Evolutionary conservation across 805 yeast species (phyloP).

Genomic region (Suhomyces xylopsoci): DNA sequence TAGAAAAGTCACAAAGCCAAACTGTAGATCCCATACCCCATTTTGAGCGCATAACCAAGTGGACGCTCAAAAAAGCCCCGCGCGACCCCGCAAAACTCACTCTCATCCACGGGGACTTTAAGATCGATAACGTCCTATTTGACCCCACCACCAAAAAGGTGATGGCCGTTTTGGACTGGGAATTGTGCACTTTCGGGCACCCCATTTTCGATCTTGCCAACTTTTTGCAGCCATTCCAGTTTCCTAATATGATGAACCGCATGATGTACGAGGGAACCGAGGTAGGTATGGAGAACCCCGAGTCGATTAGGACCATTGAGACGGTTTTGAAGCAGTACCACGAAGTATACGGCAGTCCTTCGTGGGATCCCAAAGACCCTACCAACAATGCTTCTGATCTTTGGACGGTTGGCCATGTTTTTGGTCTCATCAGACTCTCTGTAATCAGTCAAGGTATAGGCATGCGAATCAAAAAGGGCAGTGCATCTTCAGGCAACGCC

Average conservation of each 20-base stretch:
- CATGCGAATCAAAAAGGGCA: slow-evolving; percentile 50
- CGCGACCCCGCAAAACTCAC: slow-evolving; percentile 42
- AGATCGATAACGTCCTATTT: slow-evolving; percentile 61
- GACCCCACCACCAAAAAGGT: slow-evolving; percentile 50
- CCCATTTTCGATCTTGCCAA: slow-evolving; percentile 63
- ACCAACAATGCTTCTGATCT: slow-evolving; percentile 42
- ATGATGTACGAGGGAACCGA: slow-evolving; percentile 23
- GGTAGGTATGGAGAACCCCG: slow-evolving; percentile 33
- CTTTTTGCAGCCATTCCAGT: slow-evolving; percentile 51
- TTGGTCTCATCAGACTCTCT: slow-evolving; percentile 52
- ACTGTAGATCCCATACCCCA: slow-evolving; percentile 48
- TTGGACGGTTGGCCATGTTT: slow-evolving; percentile 55
- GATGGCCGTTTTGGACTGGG: slow-evolving; percentile 64
- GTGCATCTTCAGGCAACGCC: slow-evolving; percentile 51
- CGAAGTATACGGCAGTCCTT: slow-evolving; percentile 15
- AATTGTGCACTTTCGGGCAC: slow-evolving; percentile 61
- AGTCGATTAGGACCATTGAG: slow-evolving; percentile 17
- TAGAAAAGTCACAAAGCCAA: slow-evolving; percentile 36
- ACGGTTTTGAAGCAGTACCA: slow-evolving; percentile 27
- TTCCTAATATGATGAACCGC: slow-evolving; percentile 39
- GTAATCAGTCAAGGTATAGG: slow-evolving; percentile 64
- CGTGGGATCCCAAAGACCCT: slow-evolving; percentile 32
- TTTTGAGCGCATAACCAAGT: slow-evolving; percentile 39
- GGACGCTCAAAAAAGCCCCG: slow-evolving; percentile 46
- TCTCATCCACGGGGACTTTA: slow-evolving; percentile 63